Percentiles rank a stretch among this genome's conserved stretches.
Evolutionary conservation across 352 stramenopile species (phyloP).

Genomic region (Pythium utonaiense): DNA sequence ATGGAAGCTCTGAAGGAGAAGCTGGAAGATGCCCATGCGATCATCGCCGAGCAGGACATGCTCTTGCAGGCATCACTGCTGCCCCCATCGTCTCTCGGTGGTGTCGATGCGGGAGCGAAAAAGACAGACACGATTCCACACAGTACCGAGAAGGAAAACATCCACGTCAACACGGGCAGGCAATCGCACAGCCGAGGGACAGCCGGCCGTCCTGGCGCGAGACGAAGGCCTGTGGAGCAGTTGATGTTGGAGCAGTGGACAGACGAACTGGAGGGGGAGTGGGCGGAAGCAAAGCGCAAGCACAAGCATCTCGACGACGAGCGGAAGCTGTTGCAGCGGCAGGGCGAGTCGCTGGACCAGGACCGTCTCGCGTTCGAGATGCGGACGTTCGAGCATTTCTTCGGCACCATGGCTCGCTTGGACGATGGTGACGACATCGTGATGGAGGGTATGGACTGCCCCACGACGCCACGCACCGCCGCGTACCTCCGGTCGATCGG

Average conservation of each 20-base stretch:
- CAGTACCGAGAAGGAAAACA: conserved; percentile 20
- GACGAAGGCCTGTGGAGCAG: conserved; percentile 12
- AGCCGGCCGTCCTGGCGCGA: neutral
- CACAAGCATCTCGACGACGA: conserved; percentile 17
- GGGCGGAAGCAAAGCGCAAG: conserved; percentile 12
- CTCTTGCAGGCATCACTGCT: conserved; percentile 61
- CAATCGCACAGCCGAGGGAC: neutral
- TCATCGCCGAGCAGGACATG: conserved; percentile 70
- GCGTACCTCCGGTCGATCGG: conserved; percentile 20
- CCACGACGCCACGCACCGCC: conserved; percentile 18
- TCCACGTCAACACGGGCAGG: conserved; percentile 23
- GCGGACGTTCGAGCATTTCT: conserved; percentile 23
- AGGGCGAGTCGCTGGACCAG: conserved; percentile 17
- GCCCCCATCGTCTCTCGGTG: neutral
- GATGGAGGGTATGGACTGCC: conserved; percentile 18
- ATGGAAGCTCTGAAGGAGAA: conserved; percentile 49
- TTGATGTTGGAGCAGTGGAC: conserved; percentile 20
- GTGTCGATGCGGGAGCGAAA: neutral
- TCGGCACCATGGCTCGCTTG: neutral
- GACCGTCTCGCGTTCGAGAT: conserved; percentile 22
- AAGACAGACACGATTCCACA: neutral
- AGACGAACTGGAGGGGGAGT: conserved; percentile 18
- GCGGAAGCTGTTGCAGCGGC: conserved; percentile 7
- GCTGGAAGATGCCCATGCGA: conserved; percentile 51
- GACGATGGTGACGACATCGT: conserved; percentile 11